Evolutionary conservation across 2,329 filamentous ascomycete species (phyloP).

Genomic region (Balansia obtecta): DNA sequence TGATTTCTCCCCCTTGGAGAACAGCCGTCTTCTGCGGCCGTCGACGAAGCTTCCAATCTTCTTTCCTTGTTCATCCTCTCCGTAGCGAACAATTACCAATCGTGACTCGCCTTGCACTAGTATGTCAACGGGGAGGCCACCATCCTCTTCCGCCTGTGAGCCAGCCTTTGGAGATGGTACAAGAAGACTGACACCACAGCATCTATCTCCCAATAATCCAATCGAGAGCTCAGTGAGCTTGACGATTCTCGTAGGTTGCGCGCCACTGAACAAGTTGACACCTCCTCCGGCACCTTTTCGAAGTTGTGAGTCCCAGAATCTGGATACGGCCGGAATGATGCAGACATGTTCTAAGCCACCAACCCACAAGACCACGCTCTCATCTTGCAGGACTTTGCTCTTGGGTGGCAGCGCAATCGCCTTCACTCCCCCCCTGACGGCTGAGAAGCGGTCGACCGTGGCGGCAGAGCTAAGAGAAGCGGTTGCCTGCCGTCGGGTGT

Average conservation of each 20-base stretch:
- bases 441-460: conserved; percentile 37
- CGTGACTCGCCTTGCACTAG: conserved; percentile 43
- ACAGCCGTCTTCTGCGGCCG: conserved; percentile 21
- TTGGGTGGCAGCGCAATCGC: conserved; percentile 32
- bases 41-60: conserved; percentile 27
- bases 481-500: conserved; percentile 42
- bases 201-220: conserved; percentile 44
- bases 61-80: conserved; percentile 33
- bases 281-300: conserved; percentile 37
- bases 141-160: conserved; percentile 14
- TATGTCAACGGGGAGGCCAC: conserved; percentile 38
- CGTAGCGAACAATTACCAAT: conserved; percentile 41
- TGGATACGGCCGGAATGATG: conserved; percentile 39
- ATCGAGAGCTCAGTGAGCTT: conserved; percentile 39
- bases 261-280: conserved; percentile 42
- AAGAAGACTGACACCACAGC: conserved; percentile 37
- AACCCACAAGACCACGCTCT: conserved; percentile 45
- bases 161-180: conserved; percentile 19
- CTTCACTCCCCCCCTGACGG: conserved; percentile 39
- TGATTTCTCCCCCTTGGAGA: conserved; percentile 27
- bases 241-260: conserved; percentile 42
- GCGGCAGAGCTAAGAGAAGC: conserved; percentile 28
- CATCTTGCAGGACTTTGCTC: conserved; percentile 34
- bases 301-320: conserved; percentile 49
- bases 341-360: conserved; percentile 43